phyloP scores from a whole-genome alignment of 768 basidiomycete species.

The Daedalea quercina region DNA sequence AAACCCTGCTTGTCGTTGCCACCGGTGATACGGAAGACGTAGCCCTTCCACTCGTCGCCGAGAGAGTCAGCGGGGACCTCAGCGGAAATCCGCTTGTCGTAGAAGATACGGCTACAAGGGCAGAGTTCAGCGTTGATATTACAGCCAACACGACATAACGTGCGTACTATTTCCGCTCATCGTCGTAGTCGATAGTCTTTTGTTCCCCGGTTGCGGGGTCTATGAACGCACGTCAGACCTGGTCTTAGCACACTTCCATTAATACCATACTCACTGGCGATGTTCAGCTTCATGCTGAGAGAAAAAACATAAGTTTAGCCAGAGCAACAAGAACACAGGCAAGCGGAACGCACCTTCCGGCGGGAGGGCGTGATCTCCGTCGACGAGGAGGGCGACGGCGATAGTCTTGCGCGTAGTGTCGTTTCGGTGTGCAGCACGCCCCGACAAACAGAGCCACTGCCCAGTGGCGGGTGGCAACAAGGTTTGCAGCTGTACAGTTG shows the following conservation, averaged over 20 bases:
- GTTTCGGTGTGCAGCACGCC: slow-evolving; percentile 15
- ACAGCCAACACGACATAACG: neutral
- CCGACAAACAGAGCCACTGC: slow-evolving; percentile 22
- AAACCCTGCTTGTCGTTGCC: slow-evolving; percentile 99
- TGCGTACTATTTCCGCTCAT: slow-evolving; percentile 77
- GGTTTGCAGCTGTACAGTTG: slow-evolving; percentile 58
- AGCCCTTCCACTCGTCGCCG: slow-evolving; percentile 96
- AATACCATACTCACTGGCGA: slow-evolving; percentile 67
- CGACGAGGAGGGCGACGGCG: slow-evolving; percentile 37
- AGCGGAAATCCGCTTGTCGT: slow-evolving; percentile 94
- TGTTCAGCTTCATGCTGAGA: slow-evolving; percentile 90
- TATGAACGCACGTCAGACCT: slow-evolving; percentile 20
- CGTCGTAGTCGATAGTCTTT: slow-evolving; percentile 93
- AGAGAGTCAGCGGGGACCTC: slow-evolving; percentile 88
- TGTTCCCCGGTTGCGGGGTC: slow-evolving; percentile 97
- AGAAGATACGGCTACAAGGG: slow-evolving; percentile 75
- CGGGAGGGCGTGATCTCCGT: slow-evolving; percentile 23
- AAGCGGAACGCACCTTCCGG: slow-evolving; percentile 31
- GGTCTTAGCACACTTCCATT: neutral
- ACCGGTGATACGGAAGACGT: slow-evolving; percentile 93
- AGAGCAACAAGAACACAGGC: slow-evolving; percentile 12
- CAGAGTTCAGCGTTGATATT: neutral
- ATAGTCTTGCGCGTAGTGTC: slow-evolving; percentile 26
- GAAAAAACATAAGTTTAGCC: neutral
- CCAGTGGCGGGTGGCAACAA: slow-evolving; percentile 35